phyloP scores from a whole-genome alignment of 352 stramenopile genomes.

The Phytophthora constricta region DNA sequence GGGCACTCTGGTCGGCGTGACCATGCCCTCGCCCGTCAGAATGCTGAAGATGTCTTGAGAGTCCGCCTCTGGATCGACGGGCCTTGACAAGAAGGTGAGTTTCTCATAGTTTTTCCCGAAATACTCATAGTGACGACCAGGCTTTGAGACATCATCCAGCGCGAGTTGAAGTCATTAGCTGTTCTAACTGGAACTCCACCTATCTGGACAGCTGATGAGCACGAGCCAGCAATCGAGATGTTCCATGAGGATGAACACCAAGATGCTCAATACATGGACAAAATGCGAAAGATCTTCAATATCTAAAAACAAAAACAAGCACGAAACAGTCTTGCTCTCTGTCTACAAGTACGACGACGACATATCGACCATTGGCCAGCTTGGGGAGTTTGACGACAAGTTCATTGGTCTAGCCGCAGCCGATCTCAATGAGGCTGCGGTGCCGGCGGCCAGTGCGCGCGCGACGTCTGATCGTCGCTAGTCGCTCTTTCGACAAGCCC shows the following conservation, averaged over 20 bases:
- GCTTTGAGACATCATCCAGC: conserved; percentile 13
- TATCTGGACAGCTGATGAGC: not conserved
- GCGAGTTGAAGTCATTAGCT: conserved; percentile 15
- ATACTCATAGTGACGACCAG: too few species aligned
- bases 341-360: conserved; percentile 17
- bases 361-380: conserved; percentile 1
- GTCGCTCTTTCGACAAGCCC: too few species aligned
- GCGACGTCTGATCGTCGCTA: too few species aligned
- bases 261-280: conserved; percentile 12
- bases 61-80: too few species aligned
- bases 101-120: too few species aligned
- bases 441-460: too few species aligned
- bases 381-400: conserved; percentile 14
- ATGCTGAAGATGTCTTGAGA: conserved; percentile 24
- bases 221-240: not conserved
- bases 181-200: conserved; percentile 3
- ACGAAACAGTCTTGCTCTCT: conserved; percentile 12
- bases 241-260: conserved; percentile 11
- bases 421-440: conserved; percentile 8
- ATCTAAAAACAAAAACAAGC: conserved; percentile 5
- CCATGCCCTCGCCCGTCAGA: conserved; percentile 20
- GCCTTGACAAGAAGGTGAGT: too few species aligned
- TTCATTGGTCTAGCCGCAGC: conserved; percentile 13
- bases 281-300: conserved; percentile 14
- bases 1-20: conserved; percentile 9